phyloP scores from a whole-genome alignment of 306 rosid species.

The Prunus persica region Prunus_persica_NCBIv2 NC_034014.1:1924501-1925000 shows the following conservation, averaged over 20 bases:
- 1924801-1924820: conserved; percentile 79
- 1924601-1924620: conserved; percentile 16
- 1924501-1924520: conserved; percentile 64
- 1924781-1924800: conserved; percentile 53
- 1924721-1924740: conserved; percentile 23
- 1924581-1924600: conserved; percentile 24
- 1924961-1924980: conserved; percentile 84
- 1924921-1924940: conserved; percentile 56
- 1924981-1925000: conserved; percentile 80
- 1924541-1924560: conserved; percentile 31
- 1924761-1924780: conserved; percentile 64
- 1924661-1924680: conserved; percentile 41
- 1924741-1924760: conserved; percentile 47
- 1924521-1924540: conserved; percentile 36
- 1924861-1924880: conserved; percentile 56
- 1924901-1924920: conserved; percentile 47
- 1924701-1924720: conserved; percentile 46
- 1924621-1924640: conserved; percentile 32
- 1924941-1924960: conserved; percentile 53
- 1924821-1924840: conserved; percentile 63
- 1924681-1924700: conserved; percentile 47
- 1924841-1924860: conserved; percentile 84
- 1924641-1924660: conserved; percentile 47
- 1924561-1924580: conserved; percentile 53
- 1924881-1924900: conserved; percentile 54